Conservation (phyloP, 768 basidiomycete species). For the Candolleomyces efflorescens region DNA sequence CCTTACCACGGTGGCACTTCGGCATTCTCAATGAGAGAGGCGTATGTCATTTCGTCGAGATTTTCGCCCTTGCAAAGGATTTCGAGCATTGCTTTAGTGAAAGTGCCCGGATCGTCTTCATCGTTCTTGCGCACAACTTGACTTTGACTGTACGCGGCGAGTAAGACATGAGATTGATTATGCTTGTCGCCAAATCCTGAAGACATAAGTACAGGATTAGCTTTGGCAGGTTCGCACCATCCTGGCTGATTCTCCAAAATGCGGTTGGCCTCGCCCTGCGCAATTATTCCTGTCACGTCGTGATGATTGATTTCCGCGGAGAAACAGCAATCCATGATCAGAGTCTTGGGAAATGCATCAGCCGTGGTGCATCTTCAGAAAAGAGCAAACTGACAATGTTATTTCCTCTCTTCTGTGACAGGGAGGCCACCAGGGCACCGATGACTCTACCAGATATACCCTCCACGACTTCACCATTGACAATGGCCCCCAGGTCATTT, state of each 20-base stretch:
- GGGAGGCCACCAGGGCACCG: constrained; percentile 26
- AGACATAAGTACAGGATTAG: too few species aligned
- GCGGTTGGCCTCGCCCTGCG: constrained; percentile 7
- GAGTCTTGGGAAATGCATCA: constrained; percentile 24
- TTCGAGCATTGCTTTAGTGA: constrained; percentile 21
- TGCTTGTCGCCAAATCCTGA: constrained; percentile 19
- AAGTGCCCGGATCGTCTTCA: constrained; percentile 17
- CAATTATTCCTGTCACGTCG: too few species aligned
- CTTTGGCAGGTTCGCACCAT: too few species aligned
- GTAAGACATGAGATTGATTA: constrained; percentile 32
- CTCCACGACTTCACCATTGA: constrained; percentile 12
- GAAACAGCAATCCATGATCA: constrained; percentile 44
- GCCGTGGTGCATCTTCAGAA: not conserved
- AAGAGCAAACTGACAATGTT: constrained; percentile 32
- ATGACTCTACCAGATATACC: constrained; percentile 42
- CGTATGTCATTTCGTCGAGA: constrained; percentile 26
- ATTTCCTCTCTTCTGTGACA: constrained; percentile 36
- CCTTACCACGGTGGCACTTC: constrained; percentile 23
- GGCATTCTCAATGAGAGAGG: constrained; percentile 27
- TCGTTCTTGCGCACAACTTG: constrained; percentile 27
- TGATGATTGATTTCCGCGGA: constrained; percentile 28
- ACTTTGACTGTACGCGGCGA: constrained; percentile 37
- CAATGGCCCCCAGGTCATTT: constrained; percentile 22
- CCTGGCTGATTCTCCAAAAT: too few species aligned
- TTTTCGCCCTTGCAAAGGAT: constrained; percentile 16